These are phyloP conservation scores for Teratosphaeria viscida DNA, from an alignment of 2,329 filamentous ascomycete species.

Conservation along the genomic window DNA sequence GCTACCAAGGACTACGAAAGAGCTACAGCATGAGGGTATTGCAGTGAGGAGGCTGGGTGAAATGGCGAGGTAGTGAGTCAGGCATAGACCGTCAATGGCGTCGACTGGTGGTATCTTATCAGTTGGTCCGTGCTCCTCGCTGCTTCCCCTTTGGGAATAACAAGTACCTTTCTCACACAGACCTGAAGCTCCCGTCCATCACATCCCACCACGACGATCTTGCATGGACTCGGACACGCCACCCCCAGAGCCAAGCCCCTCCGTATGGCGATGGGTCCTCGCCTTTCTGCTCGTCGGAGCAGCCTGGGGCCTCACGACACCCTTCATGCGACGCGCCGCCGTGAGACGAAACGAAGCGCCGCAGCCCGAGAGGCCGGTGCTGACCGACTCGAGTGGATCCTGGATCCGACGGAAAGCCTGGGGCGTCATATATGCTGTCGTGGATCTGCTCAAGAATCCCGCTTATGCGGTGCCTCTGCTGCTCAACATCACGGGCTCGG, in stretches of 20 bases:
- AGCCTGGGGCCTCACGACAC: constrained; percentile 84
- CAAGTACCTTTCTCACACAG: not conserved
- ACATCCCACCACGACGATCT: not conserved
- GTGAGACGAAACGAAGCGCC: constrained; percentile 40
- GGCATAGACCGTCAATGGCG: not conserved
- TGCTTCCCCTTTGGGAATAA: not conserved
- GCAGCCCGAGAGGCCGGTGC: constrained; percentile 40
- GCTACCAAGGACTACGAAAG: not conserved
- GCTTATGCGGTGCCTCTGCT: constrained; percentile 76
- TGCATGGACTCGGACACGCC: constrained; percentile 21
- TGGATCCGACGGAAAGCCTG: constrained; percentile 54
- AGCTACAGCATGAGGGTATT: not conserved
- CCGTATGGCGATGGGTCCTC: constrained; percentile 68
- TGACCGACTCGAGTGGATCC: constrained; percentile 36
- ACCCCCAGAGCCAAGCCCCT: constrained; percentile 21
- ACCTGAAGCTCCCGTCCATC: not conserved
- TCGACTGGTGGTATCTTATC: not conserved
- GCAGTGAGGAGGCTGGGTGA: not conserved
- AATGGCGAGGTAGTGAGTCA: not conserved
- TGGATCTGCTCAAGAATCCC: constrained; percentile 70
- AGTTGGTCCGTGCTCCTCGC: not conserved
- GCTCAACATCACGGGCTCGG: constrained; percentile 80
- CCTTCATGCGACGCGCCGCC: constrained; percentile 80
- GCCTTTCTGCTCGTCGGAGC: constrained; percentile 85
- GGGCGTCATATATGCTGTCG: constrained; percentile 60